Conservation (phyloP, 805 yeast species). For the Isabelozyma pseudorhagii region DNA sequence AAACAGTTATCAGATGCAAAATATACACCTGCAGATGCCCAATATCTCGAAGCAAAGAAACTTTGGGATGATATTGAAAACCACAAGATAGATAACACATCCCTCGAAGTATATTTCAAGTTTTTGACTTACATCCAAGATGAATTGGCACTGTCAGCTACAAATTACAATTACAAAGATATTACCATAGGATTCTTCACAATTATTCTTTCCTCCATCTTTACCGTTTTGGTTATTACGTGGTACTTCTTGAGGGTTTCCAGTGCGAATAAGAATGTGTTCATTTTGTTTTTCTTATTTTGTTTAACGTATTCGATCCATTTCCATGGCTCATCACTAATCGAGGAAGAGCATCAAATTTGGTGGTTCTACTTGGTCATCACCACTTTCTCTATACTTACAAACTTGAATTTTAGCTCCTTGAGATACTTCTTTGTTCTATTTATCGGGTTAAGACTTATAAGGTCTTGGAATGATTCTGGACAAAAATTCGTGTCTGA, state of each 20-base stretch:
- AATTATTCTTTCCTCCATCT: constrained; percentile 24
- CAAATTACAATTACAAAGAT: constrained; percentile 63
- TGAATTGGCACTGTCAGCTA: constrained; percentile 55
- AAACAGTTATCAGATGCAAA: constrained; percentile 45
- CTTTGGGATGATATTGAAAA: constrained; percentile 2
- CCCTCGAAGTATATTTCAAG: constrained; percentile 9
- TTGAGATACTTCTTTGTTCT: constrained; percentile 7
- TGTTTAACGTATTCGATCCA: constrained; percentile 49
- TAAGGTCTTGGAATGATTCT: constrained; percentile 83
- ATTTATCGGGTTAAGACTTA: constrained; percentile 45
- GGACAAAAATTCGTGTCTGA: constrained; percentile 73
- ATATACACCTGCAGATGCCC: constrained; percentile 14
- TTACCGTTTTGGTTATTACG: constrained; percentile 21
- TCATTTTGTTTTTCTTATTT: constrained; percentile 39
- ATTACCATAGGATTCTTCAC: constrained; percentile 35
- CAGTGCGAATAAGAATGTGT: constrained; percentile 8
- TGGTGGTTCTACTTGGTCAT: constrained; percentile 68
- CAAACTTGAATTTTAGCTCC: constrained; percentile 3
- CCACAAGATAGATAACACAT: constrained; percentile 4
- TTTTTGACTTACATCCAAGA: constrained; percentile 49
- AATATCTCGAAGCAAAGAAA: constrained; percentile 1
- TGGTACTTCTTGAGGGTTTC: constrained; percentile 8
- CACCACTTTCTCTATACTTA: constrained; percentile 7
- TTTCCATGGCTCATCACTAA: constrained; percentile 74
- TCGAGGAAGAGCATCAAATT: constrained; percentile 93